Evolutionary conservation across 2,329 filamentous ascomycete genomes (phyloP), one percentile per base, ranked within the genome.

Genomic region (Scytalidium lignicola): DNA sequence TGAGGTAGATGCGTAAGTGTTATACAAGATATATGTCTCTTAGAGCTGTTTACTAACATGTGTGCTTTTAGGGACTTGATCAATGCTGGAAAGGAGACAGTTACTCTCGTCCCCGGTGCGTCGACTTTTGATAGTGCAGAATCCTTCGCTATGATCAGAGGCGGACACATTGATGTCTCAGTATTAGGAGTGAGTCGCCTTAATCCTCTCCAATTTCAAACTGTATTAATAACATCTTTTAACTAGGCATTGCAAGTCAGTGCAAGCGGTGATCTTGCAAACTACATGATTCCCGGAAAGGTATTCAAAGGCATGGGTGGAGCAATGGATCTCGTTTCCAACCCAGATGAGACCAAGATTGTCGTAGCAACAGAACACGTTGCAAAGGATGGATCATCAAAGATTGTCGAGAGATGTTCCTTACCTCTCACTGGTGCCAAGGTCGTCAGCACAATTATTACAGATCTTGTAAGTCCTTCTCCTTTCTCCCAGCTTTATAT

Each of bases 271-370:
- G 89, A 95, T 63, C 70, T 95, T 47, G 89, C 89, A 42, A 93
- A 93, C 69, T 95, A 89, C 74, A 93, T 93, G 85, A 86, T 95
- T 54, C 89, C 89, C 0, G 89, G 89, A 20, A 93, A 92, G 68
- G 81, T 89, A 10, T 83, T 90, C 69, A 93, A 93, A 75, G 89
- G 89, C 17, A 93, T 95, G 83, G 89, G 89, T 52, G 84, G 84
- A 22, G 84, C 84, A 17, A 88, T 88, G 84, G 84, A 88, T 63
- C 70, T 88, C 7, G 82, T 88, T 10, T 83, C 80, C 32, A 86
- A 87, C 67, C 84, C 84, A 0, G 80, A 85, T 57, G 74, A 76
- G 59, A 88, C 84, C 56, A 87, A 86, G 73, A 85, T 88, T 57
- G 82, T 88, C 3, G 82, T 87, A 2, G 79, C 83, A 0, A 87